Conservation (phyloP, 192 early-diverging fungal genomes). For the Funneliformis mosseae region DNA sequence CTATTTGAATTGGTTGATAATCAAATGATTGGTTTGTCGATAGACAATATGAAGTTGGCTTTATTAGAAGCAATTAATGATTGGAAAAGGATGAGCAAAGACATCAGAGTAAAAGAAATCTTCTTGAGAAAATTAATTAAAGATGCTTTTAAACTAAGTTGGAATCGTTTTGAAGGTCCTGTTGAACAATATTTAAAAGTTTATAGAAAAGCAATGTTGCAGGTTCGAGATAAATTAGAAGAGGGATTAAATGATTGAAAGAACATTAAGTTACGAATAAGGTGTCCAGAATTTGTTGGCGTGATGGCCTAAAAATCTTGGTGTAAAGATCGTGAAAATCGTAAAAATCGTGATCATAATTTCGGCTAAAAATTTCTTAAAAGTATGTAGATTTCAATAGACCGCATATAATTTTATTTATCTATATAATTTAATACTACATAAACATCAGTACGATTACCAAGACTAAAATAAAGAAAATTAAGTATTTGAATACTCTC, state of each 20-base stretch:
- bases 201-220: constrained; percentile 46
- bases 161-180: constrained; percentile 51
- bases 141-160: constrained; percentile 51
- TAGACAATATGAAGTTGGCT: constrained; percentile 39
- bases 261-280: too few relatives aligned
- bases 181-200: constrained; percentile 55
- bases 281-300: too few relatives aligned
- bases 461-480: too few relatives aligned
- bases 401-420: too few relatives aligned
- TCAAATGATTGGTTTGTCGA: not conserved
- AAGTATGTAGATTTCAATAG: too few relatives aligned
- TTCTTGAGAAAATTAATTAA: constrained; percentile 50
- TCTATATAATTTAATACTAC: too few relatives aligned
- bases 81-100: constrained; percentile 32
- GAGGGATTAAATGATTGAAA: not conserved
- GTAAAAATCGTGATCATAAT: too few relatives aligned
- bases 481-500: too few relatives aligned
- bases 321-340: too few relatives aligned
- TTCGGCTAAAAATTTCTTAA: too few relatives aligned
- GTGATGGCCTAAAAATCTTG: too few relatives aligned
- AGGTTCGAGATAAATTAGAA: not conserved
- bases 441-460: too few relatives aligned
- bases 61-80: constrained; percentile 44
- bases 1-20: constrained; percentile 42
- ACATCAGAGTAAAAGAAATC: constrained; percentile 44